A percentile compares a stretch with the other conserved stretches of the same genome.
These are phyloP conservation scores for Pelargonium myrrhifolium DNA, from an alignment of 441 rosid genomes.

Conservation along the genomic window DNA sequence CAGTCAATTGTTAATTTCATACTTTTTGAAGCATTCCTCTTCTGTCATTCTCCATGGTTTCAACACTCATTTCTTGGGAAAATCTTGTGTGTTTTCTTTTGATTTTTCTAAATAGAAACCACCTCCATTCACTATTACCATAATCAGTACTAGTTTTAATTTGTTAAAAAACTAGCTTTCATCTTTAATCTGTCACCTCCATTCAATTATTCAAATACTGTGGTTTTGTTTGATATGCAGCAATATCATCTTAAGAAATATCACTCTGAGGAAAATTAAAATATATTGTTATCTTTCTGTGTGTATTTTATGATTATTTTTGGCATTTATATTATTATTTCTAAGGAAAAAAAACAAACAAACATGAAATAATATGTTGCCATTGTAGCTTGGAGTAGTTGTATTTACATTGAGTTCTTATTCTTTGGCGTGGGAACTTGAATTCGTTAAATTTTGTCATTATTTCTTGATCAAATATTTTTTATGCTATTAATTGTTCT, in stretches of 20 bases:
- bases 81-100: too few relatives aligned
- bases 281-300: neutral
- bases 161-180: neutral
- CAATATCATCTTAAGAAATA: neutral
- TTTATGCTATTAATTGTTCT: constrained; percentile 21
- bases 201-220: neutral
- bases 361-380: neutral
- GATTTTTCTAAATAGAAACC: too few relatives aligned
- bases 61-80: too few relatives aligned
- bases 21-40: too few relatives aligned
- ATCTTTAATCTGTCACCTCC: neutral
- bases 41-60: too few relatives aligned
- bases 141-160: neutral
- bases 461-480: constrained; percentile 3
- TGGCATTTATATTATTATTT: neutral
- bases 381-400: neutral
- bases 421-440: neutral
- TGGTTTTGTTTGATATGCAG: neutral
- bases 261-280: neutral
- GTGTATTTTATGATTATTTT: neutral
- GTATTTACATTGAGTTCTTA: neutral
- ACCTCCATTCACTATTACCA: too few relatives aligned
- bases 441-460: neutral
- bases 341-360: neutral
- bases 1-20: too few relatives aligned